A percentile compares a stretch with the other conserved stretches of the same genome.
phyloP scores from a whole-genome alignment of 352 stramenopile species.

The Aphanomyces stellatus region DNA sequence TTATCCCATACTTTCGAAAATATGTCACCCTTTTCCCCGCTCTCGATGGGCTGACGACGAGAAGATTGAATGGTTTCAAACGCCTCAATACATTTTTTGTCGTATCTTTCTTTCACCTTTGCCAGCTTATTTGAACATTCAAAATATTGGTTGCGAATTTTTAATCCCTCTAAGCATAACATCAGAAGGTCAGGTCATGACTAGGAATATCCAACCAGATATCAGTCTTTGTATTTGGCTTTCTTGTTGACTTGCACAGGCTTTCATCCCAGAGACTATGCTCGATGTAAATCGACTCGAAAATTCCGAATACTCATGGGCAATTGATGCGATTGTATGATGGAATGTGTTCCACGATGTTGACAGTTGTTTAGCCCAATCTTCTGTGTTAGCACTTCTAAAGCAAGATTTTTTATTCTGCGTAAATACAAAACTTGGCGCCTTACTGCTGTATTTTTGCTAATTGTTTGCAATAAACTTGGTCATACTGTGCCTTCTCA shows the following conservation, averaged over 20 bases:
- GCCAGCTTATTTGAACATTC: constrained; percentile 52
- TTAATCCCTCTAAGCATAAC: constrained; percentile 45
- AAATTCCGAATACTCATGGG: constrained; percentile 47
- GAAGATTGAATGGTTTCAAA: constrained; percentile 35
- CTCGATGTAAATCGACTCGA: constrained; percentile 48
- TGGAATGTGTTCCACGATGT: constrained; percentile 49
- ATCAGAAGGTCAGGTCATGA: background rate
- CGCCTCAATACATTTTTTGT: constrained; percentile 58
- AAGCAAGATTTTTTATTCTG: background rate
- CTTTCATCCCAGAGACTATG: constrained; percentile 47
- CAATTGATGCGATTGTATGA: constrained; percentile 40
- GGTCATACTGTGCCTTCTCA: constrained; percentile 49
- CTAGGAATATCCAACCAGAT: constrained; percentile 39
- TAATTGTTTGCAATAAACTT: constrained; percentile 48
- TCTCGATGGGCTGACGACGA: constrained; percentile 10
- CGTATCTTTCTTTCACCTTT: constrained; percentile 72
- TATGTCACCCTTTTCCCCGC: constrained; percentile 49
- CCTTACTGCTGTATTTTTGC: constrained; percentile 53
- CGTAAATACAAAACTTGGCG: background rate
- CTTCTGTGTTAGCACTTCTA: constrained; percentile 46
- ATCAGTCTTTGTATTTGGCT: constrained; percentile 67
- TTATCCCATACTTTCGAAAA: constrained; percentile 76
- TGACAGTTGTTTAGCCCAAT: constrained; percentile 60
- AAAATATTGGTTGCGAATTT: constrained; percentile 51
- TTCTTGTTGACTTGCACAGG: constrained; percentile 66